Evolutionary conservation across 257 asterid species (phyloP).

Genomic region (Eucommia ulmoides): DNA sequence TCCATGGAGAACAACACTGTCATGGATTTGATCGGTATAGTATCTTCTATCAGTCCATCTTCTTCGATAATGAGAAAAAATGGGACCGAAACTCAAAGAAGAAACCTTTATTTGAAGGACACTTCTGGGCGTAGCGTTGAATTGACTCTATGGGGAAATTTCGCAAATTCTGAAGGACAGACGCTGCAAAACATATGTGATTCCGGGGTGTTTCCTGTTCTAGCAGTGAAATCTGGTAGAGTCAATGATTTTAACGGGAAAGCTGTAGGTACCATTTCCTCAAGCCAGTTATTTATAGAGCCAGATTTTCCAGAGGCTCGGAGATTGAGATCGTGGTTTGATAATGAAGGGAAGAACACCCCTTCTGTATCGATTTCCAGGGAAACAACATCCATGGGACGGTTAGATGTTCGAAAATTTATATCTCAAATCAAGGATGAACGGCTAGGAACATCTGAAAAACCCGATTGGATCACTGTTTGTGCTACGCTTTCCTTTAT

Average conservation of each 20-base stretch:
- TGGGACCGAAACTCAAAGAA: conserved; percentile 68
- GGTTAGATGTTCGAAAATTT: conserved; percentile 57
- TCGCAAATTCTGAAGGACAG: conserved; percentile 79
- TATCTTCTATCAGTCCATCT: conserved; percentile 57
- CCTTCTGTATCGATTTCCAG: conserved; percentile 56
- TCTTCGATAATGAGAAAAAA: conserved; percentile 72
- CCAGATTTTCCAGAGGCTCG: conserved; percentile 85
- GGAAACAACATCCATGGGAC: conserved; percentile 30
- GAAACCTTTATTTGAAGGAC: conserved; percentile 77
- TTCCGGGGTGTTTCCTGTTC: conserved; percentile 62
- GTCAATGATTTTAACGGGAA: conserved; percentile 81
- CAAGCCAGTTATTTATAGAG: conserved; percentile 57
- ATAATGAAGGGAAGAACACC: conserved; percentile 51
- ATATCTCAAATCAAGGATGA: conserved; percentile 88
- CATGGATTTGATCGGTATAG: conserved; percentile 73
- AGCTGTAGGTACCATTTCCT: conserved; percentile 61
- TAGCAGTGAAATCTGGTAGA: conserved; percentile 76
- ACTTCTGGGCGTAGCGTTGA: conserved; percentile 91
- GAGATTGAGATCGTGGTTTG: conserved; percentile 56
- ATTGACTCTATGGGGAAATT: conserved; percentile 86
- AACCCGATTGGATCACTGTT: conserved; percentile 83
- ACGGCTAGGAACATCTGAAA: conserved; percentile 71
- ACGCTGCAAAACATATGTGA: conserved; percentile 65
- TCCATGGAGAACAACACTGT: conserved; percentile 48
- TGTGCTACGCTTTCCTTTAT: conserved; percentile 55